phyloP scores from a whole-genome alignment of 2,329 filamentous ascomycete species.

The Aureobasidium lini region DNA sequence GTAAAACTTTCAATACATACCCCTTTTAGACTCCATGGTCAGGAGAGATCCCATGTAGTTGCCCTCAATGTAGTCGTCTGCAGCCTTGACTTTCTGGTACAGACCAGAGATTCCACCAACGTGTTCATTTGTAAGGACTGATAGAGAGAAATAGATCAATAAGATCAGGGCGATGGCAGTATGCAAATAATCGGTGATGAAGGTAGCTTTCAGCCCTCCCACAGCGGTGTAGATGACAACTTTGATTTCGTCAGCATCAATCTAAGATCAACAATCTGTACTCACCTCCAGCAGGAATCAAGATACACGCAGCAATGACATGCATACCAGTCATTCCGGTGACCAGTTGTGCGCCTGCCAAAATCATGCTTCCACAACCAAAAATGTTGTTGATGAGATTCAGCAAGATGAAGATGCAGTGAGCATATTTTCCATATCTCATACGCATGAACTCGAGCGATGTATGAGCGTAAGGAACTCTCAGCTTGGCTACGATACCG shows the following conservation, averaged over 20 bases:
- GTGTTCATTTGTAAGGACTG: conserved; percentile 35
- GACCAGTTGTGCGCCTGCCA: conserved; percentile 23
- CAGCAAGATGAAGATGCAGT: conserved; percentile 23
- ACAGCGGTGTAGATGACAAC: conserved; percentile 43
- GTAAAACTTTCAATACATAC: conserved; percentile 24
- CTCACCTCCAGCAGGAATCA: conserved; percentile 41
- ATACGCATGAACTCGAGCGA: conserved; percentile 44
- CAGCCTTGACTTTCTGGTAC: conserved; percentile 41
- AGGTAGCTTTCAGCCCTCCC: conserved; percentile 44
- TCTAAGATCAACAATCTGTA: neutral
- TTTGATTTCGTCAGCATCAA: conserved; percentile 17
- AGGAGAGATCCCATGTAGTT: conserved; percentile 43
- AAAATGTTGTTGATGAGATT: conserved; percentile 31
- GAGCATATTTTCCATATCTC: conserved; percentile 23
- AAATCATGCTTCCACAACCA: conserved; percentile 28
- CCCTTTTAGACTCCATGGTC: conserved; percentile 40
- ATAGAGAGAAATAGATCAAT: conserved; percentile 40
- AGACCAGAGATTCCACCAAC: conserved; percentile 38
- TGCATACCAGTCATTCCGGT: conserved; percentile 41
- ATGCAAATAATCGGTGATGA: conserved; percentile 43
- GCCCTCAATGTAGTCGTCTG: conserved; percentile 36
- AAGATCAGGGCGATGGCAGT: conserved; percentile 42
- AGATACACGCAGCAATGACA: conserved; percentile 38
- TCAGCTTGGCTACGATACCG: conserved; percentile 42
- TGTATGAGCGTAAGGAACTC: conserved; percentile 45